Evolutionary conservation across 345 rosid species (phyloP).

Genomic region (Salix arbutifolia): DNA sequence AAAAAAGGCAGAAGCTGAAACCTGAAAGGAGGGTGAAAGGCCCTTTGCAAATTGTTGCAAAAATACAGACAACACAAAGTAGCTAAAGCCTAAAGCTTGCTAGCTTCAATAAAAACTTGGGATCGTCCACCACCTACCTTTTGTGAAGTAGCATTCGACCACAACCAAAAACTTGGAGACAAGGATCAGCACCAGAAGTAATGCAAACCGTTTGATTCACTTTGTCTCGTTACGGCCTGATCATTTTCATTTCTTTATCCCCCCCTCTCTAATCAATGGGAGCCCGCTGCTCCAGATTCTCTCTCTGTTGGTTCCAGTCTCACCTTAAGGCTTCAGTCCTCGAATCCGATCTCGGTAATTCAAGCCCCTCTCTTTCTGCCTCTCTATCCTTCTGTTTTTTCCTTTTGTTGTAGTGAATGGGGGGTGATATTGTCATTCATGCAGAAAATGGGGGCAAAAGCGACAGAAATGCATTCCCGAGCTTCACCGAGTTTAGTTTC

Average conservation of each 20-base stretch:
- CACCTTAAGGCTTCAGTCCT: slow-evolving; percentile 55
- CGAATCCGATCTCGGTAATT: slow-evolving; percentile 66
- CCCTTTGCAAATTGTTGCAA: not conserved
- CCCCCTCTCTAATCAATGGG: slow-evolving; percentile 44
- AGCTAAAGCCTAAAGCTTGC: not conserved
- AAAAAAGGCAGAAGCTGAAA: slow-evolving; percentile 1
- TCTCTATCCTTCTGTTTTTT: not conserved
- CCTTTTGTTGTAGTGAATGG: not conserved
- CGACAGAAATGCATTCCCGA: slow-evolving; percentile 42
- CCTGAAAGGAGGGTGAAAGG: not conserved
- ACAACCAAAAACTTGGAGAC: not conserved
- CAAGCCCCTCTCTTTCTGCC: slow-evolving; percentile 1
- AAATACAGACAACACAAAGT: not conserved
- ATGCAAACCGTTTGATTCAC: not conserved
- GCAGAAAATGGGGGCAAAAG: slow-evolving; percentile 45
- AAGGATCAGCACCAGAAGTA: not conserved
- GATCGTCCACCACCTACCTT: not conserved
- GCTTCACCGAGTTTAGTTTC: slow-evolving; percentile 63
- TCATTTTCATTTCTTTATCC: not conserved
- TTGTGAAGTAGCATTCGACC: not conserved
- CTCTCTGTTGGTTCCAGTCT: slow-evolving; percentile 79
- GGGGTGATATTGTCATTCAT: slow-evolving; percentile 9
- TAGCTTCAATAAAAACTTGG: not conserved
- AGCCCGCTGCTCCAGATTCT: slow-evolving; percentile 81
- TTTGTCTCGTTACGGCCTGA: not conserved